Evolutionary conservation across 2,329 filamentous ascomycete genomes (phyloP).

Genomic region (Stylonectria norvegica): DNA sequence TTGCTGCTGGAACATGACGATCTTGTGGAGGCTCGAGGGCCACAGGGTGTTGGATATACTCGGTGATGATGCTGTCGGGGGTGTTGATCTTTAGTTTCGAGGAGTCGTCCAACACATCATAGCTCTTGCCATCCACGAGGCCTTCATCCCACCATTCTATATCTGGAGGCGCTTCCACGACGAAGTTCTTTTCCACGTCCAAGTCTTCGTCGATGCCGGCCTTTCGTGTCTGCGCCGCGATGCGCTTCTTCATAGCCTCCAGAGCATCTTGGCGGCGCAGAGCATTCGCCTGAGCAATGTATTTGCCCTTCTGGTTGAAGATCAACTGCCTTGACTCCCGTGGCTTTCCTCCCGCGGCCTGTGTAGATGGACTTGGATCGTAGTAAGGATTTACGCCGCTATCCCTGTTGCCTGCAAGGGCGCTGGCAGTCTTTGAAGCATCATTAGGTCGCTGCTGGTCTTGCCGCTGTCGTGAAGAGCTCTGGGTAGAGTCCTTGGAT

Average conservation of each 20-base stretch:
- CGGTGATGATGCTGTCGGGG: constrained; percentile 82
- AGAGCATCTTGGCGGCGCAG: constrained; percentile 81
- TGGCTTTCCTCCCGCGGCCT: constrained; percentile 54
- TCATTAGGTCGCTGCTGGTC: constrained; percentile 16
- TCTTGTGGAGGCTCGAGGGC: constrained; percentile 89
- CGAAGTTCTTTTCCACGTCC: constrained; percentile 83
- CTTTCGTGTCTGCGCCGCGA: constrained; percentile 81
- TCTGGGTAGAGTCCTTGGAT: constrained; percentile 29
- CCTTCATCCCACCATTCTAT: constrained; percentile 99
- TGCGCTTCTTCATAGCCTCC: constrained; percentile 91
- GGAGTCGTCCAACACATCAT: constrained; percentile 65
- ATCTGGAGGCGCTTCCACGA: constrained; percentile 78
- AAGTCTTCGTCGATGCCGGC: constrained; percentile 92
- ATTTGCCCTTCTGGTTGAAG: constrained; percentile 96
- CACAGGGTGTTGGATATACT: constrained; percentile 90
- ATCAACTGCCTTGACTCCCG: constrained; percentile 72
- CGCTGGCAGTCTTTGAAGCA: constrained; percentile 20
- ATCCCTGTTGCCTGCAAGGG: constrained; percentile 4
- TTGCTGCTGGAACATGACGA: constrained; percentile 71
- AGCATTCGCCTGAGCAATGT: constrained; percentile 89
- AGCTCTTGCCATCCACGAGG: constrained; percentile 70
- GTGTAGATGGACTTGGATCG: constrained; percentile 63
- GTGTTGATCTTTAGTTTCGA: constrained; percentile 68
- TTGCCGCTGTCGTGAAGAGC: constrained; percentile 14
- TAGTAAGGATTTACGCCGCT: constrained; percentile 70